Base-by-base conservation (phyloP, 2,329 filamentous ascomycete genomes). In the Epichloe brachyelytri region DNA sequence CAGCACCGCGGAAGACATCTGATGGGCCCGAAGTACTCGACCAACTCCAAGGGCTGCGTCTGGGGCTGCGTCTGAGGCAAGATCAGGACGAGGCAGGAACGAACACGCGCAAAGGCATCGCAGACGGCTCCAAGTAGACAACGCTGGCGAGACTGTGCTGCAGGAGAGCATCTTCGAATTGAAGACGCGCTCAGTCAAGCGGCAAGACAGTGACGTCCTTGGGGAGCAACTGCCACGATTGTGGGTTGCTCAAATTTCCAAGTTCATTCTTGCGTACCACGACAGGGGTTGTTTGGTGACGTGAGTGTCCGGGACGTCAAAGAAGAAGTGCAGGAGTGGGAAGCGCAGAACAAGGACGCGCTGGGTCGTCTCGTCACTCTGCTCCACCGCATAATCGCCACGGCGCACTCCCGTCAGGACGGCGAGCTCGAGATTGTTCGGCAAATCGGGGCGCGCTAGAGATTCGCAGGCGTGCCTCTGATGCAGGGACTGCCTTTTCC, bases 181-280 rank as follows among this genome's bases (percentile, higher is more conserved):
- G 53, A 74, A 74, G 58, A 74, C 72, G 0, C 67, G 72, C 26
- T 66, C 60, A 19, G 50, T 56, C 5, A 45, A 37, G 30, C 57
- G 56, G n/a, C n/a, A 49, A n/a, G 58, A 59, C 2, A 60, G 67
- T 46, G 59, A 61, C 17, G 53, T 71, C 0, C 14, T 43, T 3
- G 60, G 53, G 11, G 56, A 65, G 4, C 65, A 73, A 43, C 56
- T 74, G 10, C 69, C 68, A 4, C 69, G 69, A 0, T 58, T 74
- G 8, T 75, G 71, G 71, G 51, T 69, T 1, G 51, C 63, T 0
- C 71, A 70, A 50, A 62, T 68, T 4, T 58, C 64, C 1, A 66
- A 64, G 7, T 66, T 74, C 39, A 57, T 74, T 30, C 56, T 73
- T 2, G 72, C 68, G 0, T 70, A 67, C 52, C 72, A 74, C 46